A percentile compares a stretch with the other conserved stretches of the same genome.
Evolutionary conservation across 257 asterid genomes (phyloP).

Genomic region (Salvia splendens): DNA sequence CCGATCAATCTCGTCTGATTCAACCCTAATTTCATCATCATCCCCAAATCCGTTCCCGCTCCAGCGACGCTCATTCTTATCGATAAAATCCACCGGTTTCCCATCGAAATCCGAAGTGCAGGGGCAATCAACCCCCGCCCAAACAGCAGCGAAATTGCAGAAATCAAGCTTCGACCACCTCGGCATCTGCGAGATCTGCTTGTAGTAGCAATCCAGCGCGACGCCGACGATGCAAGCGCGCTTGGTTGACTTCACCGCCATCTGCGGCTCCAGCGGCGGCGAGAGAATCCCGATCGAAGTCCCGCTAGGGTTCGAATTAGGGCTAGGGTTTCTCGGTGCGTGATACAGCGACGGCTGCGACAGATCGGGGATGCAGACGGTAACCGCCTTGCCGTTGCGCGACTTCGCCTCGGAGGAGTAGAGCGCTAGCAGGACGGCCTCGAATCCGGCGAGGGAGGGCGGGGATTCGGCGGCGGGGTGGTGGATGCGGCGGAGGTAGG

Average conservation of each 20-base stretch:
- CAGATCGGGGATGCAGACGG: conserved; percentile 80
- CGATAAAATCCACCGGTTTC: conserved; percentile 34
- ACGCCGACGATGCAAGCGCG: conserved; percentile 89
- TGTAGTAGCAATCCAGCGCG: conserved; percentile 79
- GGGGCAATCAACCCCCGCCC: conserved; percentile 89
- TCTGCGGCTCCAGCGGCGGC: conserved; percentile 79
- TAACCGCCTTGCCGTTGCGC: conserved; percentile 72
- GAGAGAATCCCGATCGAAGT: conserved; percentile 61
- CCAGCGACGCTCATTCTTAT: conserved; percentile 27
- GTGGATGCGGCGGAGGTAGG: conserved; percentile 74
- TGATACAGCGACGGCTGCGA: conserved; percentile 89
- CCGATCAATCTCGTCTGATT: conserved; percentile 44
- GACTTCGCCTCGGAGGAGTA: conserved; percentile 74
- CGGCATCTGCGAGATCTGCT: conserved; percentile 91
- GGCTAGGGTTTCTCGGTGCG: conserved; percentile 56
- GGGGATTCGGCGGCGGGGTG: conserved; percentile 41
- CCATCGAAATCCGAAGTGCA: conserved; percentile 68
- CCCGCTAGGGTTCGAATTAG: conserved; percentile 34
- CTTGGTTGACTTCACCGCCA: conserved; percentile 86
- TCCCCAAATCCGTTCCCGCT: conserved; percentile 38
- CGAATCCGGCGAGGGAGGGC: conserved; percentile 73
- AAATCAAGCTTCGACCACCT: conserved; percentile 84
- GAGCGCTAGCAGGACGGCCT: conserved; percentile 79
- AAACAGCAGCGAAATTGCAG: conserved; percentile 60
- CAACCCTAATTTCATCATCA: conserved; percentile 39